These are phyloP conservation scores for Endocalyx cinctus DNA, from an alignment of 2,329 filamentous ascomycete species.

Conservation along the genomic window DNA sequence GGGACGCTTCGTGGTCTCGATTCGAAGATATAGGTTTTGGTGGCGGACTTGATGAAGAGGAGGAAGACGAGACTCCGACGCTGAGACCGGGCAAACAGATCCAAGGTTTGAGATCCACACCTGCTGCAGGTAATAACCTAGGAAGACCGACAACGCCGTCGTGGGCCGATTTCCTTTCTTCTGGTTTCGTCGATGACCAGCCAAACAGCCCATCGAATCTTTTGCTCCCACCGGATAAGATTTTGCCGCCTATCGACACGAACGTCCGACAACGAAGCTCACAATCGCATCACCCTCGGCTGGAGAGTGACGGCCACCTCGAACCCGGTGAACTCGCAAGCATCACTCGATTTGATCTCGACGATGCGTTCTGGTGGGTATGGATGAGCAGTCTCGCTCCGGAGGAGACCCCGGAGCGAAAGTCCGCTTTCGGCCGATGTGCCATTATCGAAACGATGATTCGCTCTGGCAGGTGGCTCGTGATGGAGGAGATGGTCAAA, in stretches of 20 bases:
- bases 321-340: conserved; percentile 94
- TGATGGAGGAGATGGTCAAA: conserved; percentile 95
- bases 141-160: conserved; percentile 90
- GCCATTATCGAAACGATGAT: conserved; percentile 88
- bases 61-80: conserved; percentile 63
- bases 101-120: conserved; percentile 57
- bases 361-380: conserved; percentile 99
- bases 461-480: conserved; percentile 76
- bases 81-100: conserved; percentile 33
- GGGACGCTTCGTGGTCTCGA: conserved; percentile 90
- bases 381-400: conserved; percentile 96
- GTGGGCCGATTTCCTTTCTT: conserved; percentile 96
- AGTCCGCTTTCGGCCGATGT: conserved; percentile 90
- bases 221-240: conserved; percentile 85
- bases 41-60: conserved; percentile 66
- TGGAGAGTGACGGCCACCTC: conserved; percentile 64
- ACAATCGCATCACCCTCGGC: conserved; percentile 71
- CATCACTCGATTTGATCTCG: conserved; percentile 78
- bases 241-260: conserved; percentile 77
- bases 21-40: conserved; percentile 95
- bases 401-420: conserved; percentile 80
- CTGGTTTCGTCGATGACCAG: conserved; percentile 80
- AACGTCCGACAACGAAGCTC: conserved; percentile 74
- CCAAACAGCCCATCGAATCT: conserved; percentile 60
- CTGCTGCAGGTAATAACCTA: conserved; percentile 61